phyloP scores from a whole-genome alignment of 192 early-diverging fungal genomes.

The Coemansia sp. region DNA sequence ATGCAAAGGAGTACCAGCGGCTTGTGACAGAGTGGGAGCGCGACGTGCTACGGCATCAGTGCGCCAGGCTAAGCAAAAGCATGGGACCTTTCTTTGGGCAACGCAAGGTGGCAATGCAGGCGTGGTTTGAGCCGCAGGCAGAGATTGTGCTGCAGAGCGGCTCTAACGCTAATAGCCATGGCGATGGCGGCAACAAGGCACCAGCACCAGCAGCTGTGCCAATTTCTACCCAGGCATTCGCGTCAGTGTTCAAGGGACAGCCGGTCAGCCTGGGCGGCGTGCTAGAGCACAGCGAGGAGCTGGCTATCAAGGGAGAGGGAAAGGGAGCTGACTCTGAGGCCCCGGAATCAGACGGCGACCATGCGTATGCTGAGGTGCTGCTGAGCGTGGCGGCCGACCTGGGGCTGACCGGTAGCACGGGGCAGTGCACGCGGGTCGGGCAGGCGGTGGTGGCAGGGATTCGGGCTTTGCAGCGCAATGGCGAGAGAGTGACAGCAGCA shows the following conservation, averaged over 20 bases:
- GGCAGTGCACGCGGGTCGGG: conserved; percentile 38
- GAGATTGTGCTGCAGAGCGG: conserved; percentile 37
- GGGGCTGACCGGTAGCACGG: conserved; percentile 22
- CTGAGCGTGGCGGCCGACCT: conserved; percentile 28
- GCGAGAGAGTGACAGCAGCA: not conserved
- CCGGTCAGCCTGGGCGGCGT: conserved; percentile 9
- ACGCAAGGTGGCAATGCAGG: conserved; percentile 68
- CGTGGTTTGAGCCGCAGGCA: conserved; percentile 59
- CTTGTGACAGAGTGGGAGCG: conserved; percentile 65
- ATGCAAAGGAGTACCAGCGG: conserved; percentile 71
- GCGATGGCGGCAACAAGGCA: not conserved
- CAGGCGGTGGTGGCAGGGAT: conserved; percentile 26
- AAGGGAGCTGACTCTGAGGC: not conserved
- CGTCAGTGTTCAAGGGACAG: not conserved
- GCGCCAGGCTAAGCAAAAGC: conserved; percentile 60
- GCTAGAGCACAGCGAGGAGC: conserved; percentile 19
- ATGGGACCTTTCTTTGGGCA: conserved; percentile 67
- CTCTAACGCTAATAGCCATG: not conserved
- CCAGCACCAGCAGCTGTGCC: not conserved
- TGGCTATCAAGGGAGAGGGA: not conserved
- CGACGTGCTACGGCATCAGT: conserved; percentile 60
- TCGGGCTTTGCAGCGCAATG: conserved; percentile 18
- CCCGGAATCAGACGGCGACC: not conserved
- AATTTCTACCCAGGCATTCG: not conserved
- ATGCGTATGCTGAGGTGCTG: conserved; percentile 12